phyloP scores from a whole-genome alignment of 768 basidiomycete genomes.

The Xerocomus potaroensis region DNA sequence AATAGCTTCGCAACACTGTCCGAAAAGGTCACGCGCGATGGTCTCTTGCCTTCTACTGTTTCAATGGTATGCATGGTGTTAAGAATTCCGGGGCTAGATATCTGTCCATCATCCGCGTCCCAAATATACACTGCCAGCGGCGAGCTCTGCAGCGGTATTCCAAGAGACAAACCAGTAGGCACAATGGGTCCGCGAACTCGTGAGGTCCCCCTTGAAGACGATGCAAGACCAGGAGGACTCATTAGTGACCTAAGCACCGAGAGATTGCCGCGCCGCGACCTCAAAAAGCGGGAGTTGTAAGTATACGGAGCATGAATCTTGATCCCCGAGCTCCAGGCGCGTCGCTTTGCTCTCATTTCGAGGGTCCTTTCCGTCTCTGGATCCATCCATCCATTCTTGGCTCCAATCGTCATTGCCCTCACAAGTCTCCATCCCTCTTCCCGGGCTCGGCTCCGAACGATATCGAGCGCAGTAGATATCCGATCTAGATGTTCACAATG shows the following conservation, averaged over 20 bases:
- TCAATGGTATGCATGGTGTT: slow-evolving; percentile 11
- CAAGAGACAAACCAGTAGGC: slow-evolving; percentile 42
- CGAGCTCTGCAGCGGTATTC: slow-evolving; percentile 47
- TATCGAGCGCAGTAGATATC: slow-evolving; percentile 38
- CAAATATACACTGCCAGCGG: slow-evolving; percentile 42
- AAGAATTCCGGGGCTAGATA: slow-evolving; percentile 15
- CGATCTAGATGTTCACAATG: slow-evolving; percentile 29
- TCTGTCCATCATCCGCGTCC: slow-evolving; percentile 36
- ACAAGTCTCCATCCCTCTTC: slow-evolving; percentile 37
- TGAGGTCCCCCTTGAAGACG: not conserved
- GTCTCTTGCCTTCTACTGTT: slow-evolving; percentile 12
- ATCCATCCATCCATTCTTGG: slow-evolving; percentile 27
- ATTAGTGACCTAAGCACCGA: not conserved
- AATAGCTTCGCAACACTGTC: slow-evolving; percentile 22
- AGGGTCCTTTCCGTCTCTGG: slow-evolving; percentile 34
- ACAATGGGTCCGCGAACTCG: slow-evolving; percentile 19
- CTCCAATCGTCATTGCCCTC: slow-evolving; percentile 24
- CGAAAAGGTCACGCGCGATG: slow-evolving; percentile 16
- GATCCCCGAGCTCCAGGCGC: slow-evolving; percentile 62
- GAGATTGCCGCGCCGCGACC: slow-evolving; percentile 17
- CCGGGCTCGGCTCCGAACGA: slow-evolving; percentile 41
- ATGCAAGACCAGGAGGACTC: slow-evolving; percentile 21
- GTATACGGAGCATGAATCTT: slow-evolving; percentile 34
- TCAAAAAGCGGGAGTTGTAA: slow-evolving; percentile 1
- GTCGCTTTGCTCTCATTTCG: slow-evolving; percentile 54